A percentile compares a stretch with the other conserved stretches of the same genome.
phyloP scores from a whole-genome alignment of 805 yeast genomes.

The Metschnikowia bowlesiae region DNA sequence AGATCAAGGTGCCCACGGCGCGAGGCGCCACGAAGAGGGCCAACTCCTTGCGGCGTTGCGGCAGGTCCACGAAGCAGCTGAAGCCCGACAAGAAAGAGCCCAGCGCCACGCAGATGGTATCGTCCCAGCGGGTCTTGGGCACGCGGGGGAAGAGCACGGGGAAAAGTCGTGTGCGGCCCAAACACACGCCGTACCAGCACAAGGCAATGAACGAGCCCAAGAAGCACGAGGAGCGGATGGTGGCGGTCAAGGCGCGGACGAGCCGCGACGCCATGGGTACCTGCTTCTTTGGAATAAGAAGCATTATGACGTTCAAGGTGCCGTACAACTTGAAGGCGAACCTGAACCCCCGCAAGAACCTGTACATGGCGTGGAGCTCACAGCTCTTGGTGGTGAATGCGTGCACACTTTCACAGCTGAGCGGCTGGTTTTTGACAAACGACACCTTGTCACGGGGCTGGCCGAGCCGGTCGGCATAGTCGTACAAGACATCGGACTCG shows the following conservation, averaged over 20 bases:
- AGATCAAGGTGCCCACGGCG: slow-evolving; percentile 32
- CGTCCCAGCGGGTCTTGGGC: slow-evolving; percentile 33
- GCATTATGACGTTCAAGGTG: slow-evolving; percentile 33
- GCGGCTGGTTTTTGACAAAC: slow-evolving; percentile 24
- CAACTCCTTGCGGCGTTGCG: slow-evolving; percentile 42
- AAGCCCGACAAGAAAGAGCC: slow-evolving; percentile 42
- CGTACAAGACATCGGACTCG: slow-evolving; percentile 25
- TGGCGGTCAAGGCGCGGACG: slow-evolving; percentile 21
- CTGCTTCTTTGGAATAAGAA: slow-evolving; percentile 20
- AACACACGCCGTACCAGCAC: slow-evolving; percentile 47
- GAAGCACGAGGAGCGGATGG: slow-evolving; percentile 41
- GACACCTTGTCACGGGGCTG: slow-evolving; percentile 31
- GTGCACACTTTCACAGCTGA: slow-evolving; percentile 41
- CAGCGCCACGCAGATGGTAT: slow-evolving; percentile 34
- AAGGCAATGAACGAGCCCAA: slow-evolving; percentile 39
- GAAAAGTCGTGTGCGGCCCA: slow-evolving; percentile 36
- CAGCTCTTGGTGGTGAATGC: slow-evolving; percentile 36
- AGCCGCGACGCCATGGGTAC: slow-evolving; percentile 14
- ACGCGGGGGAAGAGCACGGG: slow-evolving; percentile 37
- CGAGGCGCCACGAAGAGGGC: slow-evolving; percentile 45
- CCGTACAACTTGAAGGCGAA: slow-evolving; percentile 40
- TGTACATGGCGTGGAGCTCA: slow-evolving; percentile 44
- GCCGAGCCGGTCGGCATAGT: slow-evolving; percentile 30
- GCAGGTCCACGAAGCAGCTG: slow-evolving; percentile 37
- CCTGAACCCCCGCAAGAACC: slow-evolving; percentile 39